Percentiles rank a stretch among this genome's conserved stretches.
phyloP scores from a whole-genome alignment of 2,329 filamentous ascomycete species.

The Thyridium curvatum region DNA sequence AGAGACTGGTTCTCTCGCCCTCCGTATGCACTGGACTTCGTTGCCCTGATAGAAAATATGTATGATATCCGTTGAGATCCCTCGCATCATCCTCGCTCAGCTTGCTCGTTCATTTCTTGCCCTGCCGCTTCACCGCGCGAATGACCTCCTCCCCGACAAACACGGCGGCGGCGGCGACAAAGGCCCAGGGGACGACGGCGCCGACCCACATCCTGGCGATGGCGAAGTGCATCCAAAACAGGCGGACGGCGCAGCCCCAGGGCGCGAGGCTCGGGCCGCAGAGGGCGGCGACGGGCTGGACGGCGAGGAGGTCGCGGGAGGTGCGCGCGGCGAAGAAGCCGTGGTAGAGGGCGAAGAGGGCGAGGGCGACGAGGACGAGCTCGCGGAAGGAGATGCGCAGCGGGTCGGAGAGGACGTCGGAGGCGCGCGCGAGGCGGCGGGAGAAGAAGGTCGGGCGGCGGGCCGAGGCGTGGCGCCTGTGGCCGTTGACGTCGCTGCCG shows the following conservation, averaged over 20 bases:
- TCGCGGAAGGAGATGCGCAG: slow-evolving; percentile 9
- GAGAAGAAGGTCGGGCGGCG: slow-evolving; percentile 10
- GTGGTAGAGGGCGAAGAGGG: slow-evolving; percentile 5
- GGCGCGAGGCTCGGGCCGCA: slow-evolving; percentile 4
- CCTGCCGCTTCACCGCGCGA: neutral
- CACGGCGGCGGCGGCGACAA: slow-evolving; percentile 3
- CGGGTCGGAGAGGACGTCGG: slow-evolving; percentile 9
- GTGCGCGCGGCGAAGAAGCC: slow-evolving; percentile 1
- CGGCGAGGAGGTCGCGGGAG: slow-evolving; percentile 5
- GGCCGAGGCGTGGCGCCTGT: neutral
- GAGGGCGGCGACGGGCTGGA: slow-evolving; percentile 4
- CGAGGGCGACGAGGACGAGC: slow-evolving; percentile 3
- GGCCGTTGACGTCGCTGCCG: slow-evolving; percentile 1
- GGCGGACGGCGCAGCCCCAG: neutral
- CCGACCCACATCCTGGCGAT: slow-evolving; percentile 1
- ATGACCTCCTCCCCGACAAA: slow-evolving; percentile 10
- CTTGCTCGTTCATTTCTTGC: neutral
- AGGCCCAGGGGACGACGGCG: slow-evolving; percentile 9
- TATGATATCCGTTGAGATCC: too few species aligned
- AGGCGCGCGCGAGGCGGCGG: slow-evolving; percentile 8
- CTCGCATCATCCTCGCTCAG: too few species aligned
- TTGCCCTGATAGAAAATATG: too few species aligned
- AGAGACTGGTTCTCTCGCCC: too few species aligned
- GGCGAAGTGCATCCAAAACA: slow-evolving; percentile 1
- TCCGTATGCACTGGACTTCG: too few species aligned